Percentiles rank a stretch among this genome's conserved stretches.
Conservation (phyloP, 805 yeast species). For the Peterozyma toletana region DNA sequence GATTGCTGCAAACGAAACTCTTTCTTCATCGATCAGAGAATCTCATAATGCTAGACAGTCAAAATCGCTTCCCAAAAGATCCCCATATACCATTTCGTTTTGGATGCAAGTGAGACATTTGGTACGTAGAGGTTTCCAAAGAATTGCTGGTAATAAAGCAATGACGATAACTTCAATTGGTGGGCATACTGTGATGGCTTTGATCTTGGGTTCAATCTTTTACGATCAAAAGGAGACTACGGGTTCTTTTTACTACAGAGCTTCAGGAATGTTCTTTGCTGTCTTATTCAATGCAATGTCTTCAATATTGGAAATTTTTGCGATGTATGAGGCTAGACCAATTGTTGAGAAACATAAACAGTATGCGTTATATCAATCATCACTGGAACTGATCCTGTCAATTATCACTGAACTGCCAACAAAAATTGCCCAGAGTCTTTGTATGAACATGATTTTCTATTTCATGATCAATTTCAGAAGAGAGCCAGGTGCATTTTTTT, state of each 20-base stretch:
- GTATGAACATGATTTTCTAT: constrained; percentile 43
- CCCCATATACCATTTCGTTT: constrained; percentile 50
- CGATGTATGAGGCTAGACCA: constrained; percentile 47
- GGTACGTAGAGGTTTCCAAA: constrained; percentile 36
- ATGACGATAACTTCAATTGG: constrained; percentile 32
- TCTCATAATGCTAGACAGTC: constrained; percentile 49
- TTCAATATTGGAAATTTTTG: constrained; percentile 49
- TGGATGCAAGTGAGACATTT: constrained; percentile 43
- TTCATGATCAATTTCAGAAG: constrained; percentile 48
- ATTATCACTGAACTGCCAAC: constrained; percentile 43
- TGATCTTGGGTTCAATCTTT: constrained; percentile 50
- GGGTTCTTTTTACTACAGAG: constrained; percentile 43
- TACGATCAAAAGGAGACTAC: constrained; percentile 39
- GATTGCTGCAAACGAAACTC: constrained; percentile 9
- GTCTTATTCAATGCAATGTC: constrained; percentile 56
- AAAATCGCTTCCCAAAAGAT: constrained; percentile 32
- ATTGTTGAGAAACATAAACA: constrained; percentile 53
- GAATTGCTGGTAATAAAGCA: constrained; percentile 44
- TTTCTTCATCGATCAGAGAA: constrained; percentile 8
- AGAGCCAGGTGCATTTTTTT: constrained; percentile 47
- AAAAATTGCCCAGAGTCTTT: constrained; percentile 34
- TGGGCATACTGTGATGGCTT: constrained; percentile 45
- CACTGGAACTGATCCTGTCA: constrained; percentile 52
- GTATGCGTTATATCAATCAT: constrained; percentile 50
- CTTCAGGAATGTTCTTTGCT: constrained; percentile 64